These are phyloP conservation scores for Acer negundo DNA, from an alignment of 345 rosid species.

Conservation along the genomic window DNA sequence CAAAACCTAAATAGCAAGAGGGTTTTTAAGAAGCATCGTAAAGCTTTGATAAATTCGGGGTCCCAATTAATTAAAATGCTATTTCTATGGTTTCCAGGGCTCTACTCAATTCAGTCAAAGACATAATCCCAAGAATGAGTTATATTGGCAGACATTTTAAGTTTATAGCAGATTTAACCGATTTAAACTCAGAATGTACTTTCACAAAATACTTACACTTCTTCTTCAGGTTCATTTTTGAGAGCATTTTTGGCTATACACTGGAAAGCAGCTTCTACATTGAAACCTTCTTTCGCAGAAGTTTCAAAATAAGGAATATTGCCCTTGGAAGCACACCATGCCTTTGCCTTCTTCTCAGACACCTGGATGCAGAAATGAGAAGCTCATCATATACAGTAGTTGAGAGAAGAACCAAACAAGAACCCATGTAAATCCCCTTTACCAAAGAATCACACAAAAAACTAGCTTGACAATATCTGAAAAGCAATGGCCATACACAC, in stretches of 20 bases:
- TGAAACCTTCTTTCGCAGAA: slow-evolving; percentile 89
- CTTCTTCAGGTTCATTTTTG: slow-evolving; percentile 90
- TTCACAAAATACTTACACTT: slow-evolving; percentile 48
- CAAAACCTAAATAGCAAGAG: not conserved
- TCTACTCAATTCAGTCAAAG: too few species aligned
- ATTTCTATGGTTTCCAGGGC: too few species aligned
- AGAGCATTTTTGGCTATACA: slow-evolving; percentile 87
- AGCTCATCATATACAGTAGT: not conserved
- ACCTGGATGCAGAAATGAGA: slow-evolving; percentile 45
- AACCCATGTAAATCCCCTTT: not conserved
- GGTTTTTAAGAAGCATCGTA: too few species aligned
- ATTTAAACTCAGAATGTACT: too few species aligned
- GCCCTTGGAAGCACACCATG: slow-evolving; percentile 94
- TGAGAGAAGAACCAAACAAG: not conserved
- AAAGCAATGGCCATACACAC: too few species aligned
- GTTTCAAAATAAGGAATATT: slow-evolving; percentile 93
- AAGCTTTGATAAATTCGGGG: not conserved
- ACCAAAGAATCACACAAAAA: not conserved
- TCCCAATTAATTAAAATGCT: too few species aligned
- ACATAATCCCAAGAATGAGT: too few species aligned
- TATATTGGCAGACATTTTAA: too few species aligned
- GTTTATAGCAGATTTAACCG: too few species aligned
- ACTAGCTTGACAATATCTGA: not conserved
- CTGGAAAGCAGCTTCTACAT: slow-evolving; percentile 83
- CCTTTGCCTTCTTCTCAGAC: slow-evolving; percentile 89